These are phyloP conservation scores for Aspergillus bertholletiae DNA, from an alignment of 495 filamentous ascomycete genomes.

Conservation along the genomic window DNA sequence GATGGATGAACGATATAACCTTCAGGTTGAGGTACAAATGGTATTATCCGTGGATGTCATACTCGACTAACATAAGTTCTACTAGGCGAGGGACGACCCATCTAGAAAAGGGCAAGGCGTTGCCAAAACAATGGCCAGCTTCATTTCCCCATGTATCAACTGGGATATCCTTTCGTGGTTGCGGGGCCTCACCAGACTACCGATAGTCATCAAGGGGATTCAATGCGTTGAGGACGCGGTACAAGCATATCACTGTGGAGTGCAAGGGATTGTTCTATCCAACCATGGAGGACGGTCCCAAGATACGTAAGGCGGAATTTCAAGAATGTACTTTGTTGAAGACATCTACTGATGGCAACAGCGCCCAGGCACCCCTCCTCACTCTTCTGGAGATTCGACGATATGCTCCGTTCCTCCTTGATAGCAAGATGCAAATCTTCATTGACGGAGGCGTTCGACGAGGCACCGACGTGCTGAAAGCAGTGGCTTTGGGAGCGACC, in stretches of 20 bases:
- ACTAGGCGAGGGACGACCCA: slow-evolving; percentile 1
- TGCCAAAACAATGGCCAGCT: slow-evolving; percentile 69
- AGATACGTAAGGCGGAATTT: slow-evolving; percentile 31
- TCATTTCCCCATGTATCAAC: slow-evolving; percentile 73
- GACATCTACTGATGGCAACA: slow-evolving; percentile 67
- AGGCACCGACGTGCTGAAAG: slow-evolving; percentile 86
- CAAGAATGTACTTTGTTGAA: not conserved
- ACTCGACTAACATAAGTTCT: not conserved
- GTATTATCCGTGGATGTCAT: not conserved
- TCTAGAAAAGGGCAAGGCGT: slow-evolving; percentile 56
- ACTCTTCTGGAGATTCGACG: slow-evolving; percentile 67
- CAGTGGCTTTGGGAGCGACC: slow-evolving; percentile 77
- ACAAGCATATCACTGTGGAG: slow-evolving; percentile 58
- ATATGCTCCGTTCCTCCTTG: slow-evolving; percentile 53
- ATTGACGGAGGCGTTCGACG: slow-evolving; percentile 81
- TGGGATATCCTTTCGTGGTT: slow-evolving; percentile 87
- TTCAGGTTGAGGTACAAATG: slow-evolving; percentile 22
- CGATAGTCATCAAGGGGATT: slow-evolving; percentile 85
- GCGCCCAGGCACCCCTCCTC: slow-evolving; percentile 68
- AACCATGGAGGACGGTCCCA: slow-evolving; percentile 51
- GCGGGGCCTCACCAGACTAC: slow-evolving; percentile 72
- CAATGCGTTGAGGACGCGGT: slow-evolving; percentile 88
- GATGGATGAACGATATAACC: slow-evolving; percentile 64
- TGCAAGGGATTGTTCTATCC: slow-evolving; percentile 72
- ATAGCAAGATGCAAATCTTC: slow-evolving; percentile 71